These are phyloP conservation scores for Isabelozyma heimii DNA, from an alignment of 805 yeast species.

Conservation along the genomic window DNA sequence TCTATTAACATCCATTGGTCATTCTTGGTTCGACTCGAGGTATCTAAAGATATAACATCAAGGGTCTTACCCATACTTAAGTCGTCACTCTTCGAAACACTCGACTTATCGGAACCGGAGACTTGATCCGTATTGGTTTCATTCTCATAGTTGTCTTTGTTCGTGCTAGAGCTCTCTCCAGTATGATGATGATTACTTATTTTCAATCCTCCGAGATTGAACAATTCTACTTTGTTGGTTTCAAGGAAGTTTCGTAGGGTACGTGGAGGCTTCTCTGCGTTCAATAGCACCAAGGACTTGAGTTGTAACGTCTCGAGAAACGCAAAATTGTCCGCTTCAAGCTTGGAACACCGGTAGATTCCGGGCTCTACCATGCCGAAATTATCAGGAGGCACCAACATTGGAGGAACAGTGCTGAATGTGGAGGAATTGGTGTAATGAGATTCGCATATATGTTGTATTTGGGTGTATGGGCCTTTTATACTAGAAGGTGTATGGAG, in stretches of 20 bases:
- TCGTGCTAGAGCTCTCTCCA: constrained; percentile 12
- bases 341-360: constrained; percentile 71
- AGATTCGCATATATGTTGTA: no score
- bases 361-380: constrained; percentile 91
- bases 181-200: constrained; percentile 35
- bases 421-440: no score
- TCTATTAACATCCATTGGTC: constrained; percentile 80
- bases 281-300: constrained; percentile 67
- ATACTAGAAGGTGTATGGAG: no score
- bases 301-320: constrained; percentile 73
- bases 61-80: constrained; percentile 10
- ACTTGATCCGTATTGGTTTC: constrained; percentile 5
- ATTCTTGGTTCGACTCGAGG: constrained; percentile 22
- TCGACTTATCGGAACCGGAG: not conserved
- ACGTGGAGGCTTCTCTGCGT: constrained; percentile 83
- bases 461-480: no score
- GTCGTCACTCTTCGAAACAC: not conserved
- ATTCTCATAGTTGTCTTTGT: constrained; percentile 15
- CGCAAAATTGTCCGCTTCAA: constrained; percentile 74
- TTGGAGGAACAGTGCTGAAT: constrained; percentile 15
- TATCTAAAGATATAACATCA: constrained; percentile 22
- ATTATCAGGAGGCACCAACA: constrained; percentile 91
- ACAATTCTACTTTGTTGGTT: constrained; percentile 51
- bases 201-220: constrained; percentile 43
- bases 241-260: constrained; percentile 64